Conservation (phyloP, 305 asterid genomes). For the Stenogyne calaminthoides region DNA sequence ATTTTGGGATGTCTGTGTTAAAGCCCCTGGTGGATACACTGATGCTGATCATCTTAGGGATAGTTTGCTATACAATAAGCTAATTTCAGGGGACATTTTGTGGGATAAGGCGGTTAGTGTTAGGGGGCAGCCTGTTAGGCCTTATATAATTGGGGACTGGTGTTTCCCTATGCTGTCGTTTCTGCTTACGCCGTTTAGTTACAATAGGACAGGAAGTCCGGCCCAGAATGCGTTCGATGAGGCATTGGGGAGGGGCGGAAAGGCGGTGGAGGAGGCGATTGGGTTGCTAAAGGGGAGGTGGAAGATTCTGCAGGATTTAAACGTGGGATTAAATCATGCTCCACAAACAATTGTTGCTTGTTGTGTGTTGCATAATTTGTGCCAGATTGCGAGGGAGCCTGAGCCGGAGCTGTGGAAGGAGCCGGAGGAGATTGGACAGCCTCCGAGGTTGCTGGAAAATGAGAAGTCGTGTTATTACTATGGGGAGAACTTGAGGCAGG, state of each 20-base stretch:
- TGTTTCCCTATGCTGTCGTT: slow-evolving; percentile 86
- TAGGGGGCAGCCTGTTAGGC: slow-evolving; percentile 86
- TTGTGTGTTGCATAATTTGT: slow-evolving; percentile 93
- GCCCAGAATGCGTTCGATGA: slow-evolving; percentile 89
- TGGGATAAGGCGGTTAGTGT: slow-evolving; percentile 85
- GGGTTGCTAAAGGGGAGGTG: slow-evolving; percentile 96
- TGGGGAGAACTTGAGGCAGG: slow-evolving; percentile 84
- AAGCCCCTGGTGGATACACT: slow-evolving; percentile 90
- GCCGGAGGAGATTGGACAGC: slow-evolving; percentile 86
- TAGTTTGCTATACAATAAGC: slow-evolving; percentile 74
- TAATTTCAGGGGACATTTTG: slow-evolving; percentile 74
- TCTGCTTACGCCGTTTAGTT: slow-evolving; percentile 75
- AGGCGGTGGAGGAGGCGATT: slow-evolving; percentile 83
- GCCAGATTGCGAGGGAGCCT: slow-evolving; percentile 97
- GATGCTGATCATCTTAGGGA: slow-evolving; percentile 94
- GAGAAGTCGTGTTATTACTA: slow-evolving; percentile 75
- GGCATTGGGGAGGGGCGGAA: slow-evolving; percentile 77
- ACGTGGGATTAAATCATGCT: slow-evolving; percentile 86
- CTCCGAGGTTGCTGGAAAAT: slow-evolving; percentile 76
- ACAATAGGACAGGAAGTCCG: slow-evolving; percentile 70
- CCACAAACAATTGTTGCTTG: slow-evolving; percentile 97
- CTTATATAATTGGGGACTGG: slow-evolving; percentile 91
- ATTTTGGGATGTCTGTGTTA: slow-evolving; percentile 98
- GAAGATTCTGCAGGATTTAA: slow-evolving; percentile 91
- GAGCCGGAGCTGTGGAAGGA: slow-evolving; percentile 98